Base-by-base conservation (phyloP, 306 rosid species). In the Astragalus glycyphyllos region DNA sequence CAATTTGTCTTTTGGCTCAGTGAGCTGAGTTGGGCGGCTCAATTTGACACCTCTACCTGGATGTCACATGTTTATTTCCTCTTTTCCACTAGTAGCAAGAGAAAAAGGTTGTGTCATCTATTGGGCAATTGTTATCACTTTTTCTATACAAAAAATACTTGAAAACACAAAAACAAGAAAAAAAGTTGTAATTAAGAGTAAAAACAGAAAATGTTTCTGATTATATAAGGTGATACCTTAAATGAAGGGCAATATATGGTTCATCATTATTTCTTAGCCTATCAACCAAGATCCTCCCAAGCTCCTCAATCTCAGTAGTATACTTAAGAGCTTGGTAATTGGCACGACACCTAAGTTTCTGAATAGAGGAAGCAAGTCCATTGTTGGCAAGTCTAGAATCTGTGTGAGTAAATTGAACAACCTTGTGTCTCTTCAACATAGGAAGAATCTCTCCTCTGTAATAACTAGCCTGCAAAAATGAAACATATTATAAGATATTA, bases 321-420 rank as follows among this genome's bases (percentile, higher is more conserved):
- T 89, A 95, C 62, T 78, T 86, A 15, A 95, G 96, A 47, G 96
- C 97, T 73, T 86, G 84, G 13, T 91, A 95, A 80, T 95, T 95
- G 50, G 89, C 91, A 14, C 96, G 97, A 41, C 99, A 95, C 59
- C 99, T 78, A 1, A 95, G 87, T 86, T 76, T 91, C 72, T 95
- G 99, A 72, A 95, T 82, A 38, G 88, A 85, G 65, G 89, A 79
- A 53, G 97, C 89, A 23, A 95, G 90, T 75, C 88, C 90, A 69
- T 95, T 95, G 79, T 95, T 95, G 46, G 79, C 92, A 14, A 95
- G 96, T 13, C 99, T 86, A 12, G 99, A 91, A 85, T 95, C 99
- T 0, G 97, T 71, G 74, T 95, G 99, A 11, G 97, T 89, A 10
- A 95, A 90, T 45, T 80, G 81, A 1, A 95, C 9, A 64, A 91